phyloP scores from a whole-genome alignment of 2,329 filamentous ascomycete species.

The Colletotrichum musae region DNA sequence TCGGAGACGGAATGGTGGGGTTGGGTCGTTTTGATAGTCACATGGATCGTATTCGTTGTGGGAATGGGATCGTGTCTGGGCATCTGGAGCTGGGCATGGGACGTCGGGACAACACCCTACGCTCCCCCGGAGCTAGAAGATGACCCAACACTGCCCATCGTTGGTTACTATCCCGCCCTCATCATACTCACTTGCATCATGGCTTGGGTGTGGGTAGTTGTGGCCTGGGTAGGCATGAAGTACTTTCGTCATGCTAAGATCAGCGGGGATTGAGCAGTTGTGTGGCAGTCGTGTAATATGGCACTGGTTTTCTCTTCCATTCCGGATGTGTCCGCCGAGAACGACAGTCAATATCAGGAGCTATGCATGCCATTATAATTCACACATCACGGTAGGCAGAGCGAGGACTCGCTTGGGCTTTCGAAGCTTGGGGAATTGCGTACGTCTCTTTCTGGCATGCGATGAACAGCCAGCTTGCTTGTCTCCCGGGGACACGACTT shows the following conservation, averaged over 20 bases:
- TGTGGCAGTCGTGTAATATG: neutral
- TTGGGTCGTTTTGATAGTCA: constrained; percentile 90
- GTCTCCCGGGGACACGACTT: too few relatives aligned
- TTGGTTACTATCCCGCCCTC: constrained; percentile 95
- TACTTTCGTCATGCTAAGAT: constrained; percentile 99
- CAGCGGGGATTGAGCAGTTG: constrained; percentile 66
- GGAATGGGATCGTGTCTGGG: constrained; percentile 97
- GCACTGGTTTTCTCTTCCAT: too few relatives aligned
- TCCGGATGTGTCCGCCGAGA: too few relatives aligned
- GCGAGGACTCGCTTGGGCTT: too few relatives aligned
- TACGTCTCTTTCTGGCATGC: too few relatives aligned
- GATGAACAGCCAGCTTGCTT: too few relatives aligned
- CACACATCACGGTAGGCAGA: too few relatives aligned
- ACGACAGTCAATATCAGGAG: too few relatives aligned
- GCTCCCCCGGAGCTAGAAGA: constrained; percentile 96
- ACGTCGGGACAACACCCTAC: constrained; percentile 95
- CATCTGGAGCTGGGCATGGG: constrained; percentile 99
- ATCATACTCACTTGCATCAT: constrained; percentile 95
- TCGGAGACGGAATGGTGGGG: constrained; percentile 98
- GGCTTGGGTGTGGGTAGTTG: constrained; percentile 98
- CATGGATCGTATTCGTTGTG: constrained; percentile 95
- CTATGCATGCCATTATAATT: too few relatives aligned
- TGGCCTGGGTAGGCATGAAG: constrained; percentile 99
- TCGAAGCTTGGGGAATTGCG: too few relatives aligned
- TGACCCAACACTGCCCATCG: constrained; percentile 93